Conservation (phyloP, 78 protist genomes). For the Neovahlkampfia damariscottae region DNA sequence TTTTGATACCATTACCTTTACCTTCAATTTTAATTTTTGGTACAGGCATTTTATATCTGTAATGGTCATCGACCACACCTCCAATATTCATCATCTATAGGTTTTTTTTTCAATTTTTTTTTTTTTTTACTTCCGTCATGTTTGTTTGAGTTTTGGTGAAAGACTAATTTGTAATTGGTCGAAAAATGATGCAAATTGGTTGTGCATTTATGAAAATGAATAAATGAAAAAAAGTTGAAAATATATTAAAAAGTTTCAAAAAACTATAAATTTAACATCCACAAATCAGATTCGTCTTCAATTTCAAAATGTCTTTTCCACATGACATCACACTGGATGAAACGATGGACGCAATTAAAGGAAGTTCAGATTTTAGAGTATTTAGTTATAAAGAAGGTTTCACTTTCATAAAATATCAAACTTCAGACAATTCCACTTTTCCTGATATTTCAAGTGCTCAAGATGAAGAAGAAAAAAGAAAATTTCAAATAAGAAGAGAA, state of each 20-base stretch:
- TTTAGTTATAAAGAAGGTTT: neutral
- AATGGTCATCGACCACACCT: neutral
- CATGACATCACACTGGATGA: neutral
- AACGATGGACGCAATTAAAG: neutral
- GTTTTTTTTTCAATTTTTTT: too few relatives aligned
- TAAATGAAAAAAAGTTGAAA: too few relatives aligned
- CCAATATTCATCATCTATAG: too few relatives aligned
- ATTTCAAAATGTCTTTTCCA: neutral
- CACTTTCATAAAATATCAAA: neutral
- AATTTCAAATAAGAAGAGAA: neutral
- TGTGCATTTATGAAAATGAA: too few relatives aligned
- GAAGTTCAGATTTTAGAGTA: neutral
- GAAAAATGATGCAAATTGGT: too few relatives aligned
- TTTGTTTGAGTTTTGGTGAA: too few relatives aligned
- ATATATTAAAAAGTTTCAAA: too few relatives aligned
- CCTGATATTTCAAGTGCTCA: neutral
- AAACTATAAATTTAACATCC: too few relatives aligned
- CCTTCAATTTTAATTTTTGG: neutral
- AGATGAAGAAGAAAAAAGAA: neutral
- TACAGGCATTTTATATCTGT: neutral
- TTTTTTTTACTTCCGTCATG: too few relatives aligned
- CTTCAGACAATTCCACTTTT: neutral
- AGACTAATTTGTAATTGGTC: too few relatives aligned
- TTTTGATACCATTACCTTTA: slow-evolving; percentile 41
- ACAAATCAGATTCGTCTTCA: too few relatives aligned